phyloP scores from a whole-genome alignment of 116 monocot species.

The Iris pallida region DNA sequence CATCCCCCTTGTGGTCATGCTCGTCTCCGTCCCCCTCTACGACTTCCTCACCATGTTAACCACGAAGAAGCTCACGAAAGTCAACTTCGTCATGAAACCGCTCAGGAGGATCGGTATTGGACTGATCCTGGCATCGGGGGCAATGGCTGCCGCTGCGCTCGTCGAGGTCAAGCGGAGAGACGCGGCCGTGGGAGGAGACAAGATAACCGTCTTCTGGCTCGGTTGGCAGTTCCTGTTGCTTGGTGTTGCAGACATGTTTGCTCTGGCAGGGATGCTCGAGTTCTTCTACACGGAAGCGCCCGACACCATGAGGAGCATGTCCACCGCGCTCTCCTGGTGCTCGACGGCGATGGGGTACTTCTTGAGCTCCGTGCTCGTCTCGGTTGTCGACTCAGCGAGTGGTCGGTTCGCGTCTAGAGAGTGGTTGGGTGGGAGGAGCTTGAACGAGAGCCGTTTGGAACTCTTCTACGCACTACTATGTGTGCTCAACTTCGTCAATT shows the following conservation, averaged over 20 bases:
- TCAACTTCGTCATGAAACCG: conserved; percentile 26
- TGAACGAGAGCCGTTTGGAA: conserved; percentile 25
- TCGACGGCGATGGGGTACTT: conserved; percentile 56
- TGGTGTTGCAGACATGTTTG: conserved; percentile 65
- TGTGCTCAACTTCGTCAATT: conserved; percentile 27
- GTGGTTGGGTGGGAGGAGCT: conserved; percentile 23
- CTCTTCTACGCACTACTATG: conserved; percentile 25
- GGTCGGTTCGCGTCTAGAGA: background rate
- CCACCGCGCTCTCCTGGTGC: conserved; percentile 45
- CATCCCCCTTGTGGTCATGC: conserved; percentile 39
- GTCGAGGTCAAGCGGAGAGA: conserved; percentile 40
- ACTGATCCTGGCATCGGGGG: conserved; percentile 29
- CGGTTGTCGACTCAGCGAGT: conserved; percentile 21
- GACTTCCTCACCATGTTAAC: conserved; percentile 24
- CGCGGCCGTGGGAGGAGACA: background rate
- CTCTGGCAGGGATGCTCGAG: conserved; percentile 53
- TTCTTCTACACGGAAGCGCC: conserved; percentile 68
- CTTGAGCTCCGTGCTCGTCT: conserved; percentile 51
- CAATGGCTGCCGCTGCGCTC: conserved; percentile 45
- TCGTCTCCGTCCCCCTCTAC: conserved; percentile 44
- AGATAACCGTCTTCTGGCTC: conserved; percentile 45
- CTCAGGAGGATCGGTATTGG: conserved; percentile 56
- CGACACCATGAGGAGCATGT: conserved; percentile 42
- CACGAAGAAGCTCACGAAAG: conserved; percentile 17
- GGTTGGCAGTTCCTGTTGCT: conserved; percentile 49